These are phyloP conservation scores for Trichoderma brevicompactum DNA, from an alignment of 2,329 filamentous ascomycete species.

Conservation along the genomic window DNA sequence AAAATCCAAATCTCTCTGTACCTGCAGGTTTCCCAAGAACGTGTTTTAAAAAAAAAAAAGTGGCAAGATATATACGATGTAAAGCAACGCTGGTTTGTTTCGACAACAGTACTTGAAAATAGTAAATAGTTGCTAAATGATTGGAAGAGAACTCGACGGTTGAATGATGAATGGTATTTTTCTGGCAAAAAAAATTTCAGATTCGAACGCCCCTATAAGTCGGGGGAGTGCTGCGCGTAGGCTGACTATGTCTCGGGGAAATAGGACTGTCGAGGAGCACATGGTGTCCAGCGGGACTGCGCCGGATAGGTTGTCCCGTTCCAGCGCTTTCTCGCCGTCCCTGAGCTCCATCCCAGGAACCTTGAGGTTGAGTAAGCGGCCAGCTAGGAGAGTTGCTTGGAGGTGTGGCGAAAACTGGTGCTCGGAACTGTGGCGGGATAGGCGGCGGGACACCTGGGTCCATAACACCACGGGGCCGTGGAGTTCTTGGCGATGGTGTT, in stretches of 20 bases:
- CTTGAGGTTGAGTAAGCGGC: not conserved
- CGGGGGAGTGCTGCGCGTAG: conserved; percentile 63
- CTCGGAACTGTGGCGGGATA: conserved; percentile 25
- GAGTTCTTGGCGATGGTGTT: conserved; percentile 30
- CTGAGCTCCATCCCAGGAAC: conserved; percentile 5
- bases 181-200: conserved; percentile 35
- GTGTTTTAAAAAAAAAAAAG: not conserved
- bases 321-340: conserved; percentile 13
- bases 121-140: not conserved
- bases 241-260: conserved; percentile 41
- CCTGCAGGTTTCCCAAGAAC: no score
- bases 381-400: not conserved
- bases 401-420: not conserved
- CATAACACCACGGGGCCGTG: conserved; percentile 21
- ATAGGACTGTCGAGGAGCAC: conserved; percentile 44
- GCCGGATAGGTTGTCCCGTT: conserved; percentile 29
- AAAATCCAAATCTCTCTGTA: not conserved
- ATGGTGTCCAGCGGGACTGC: conserved; percentile 43
- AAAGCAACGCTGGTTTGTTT: not conserved
- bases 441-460: conserved; percentile 26
- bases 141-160: not conserved
- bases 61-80: not conserved
- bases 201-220: conserved; percentile 60
- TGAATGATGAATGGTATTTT: no score
- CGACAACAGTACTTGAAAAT: not conserved